Conservation (phyloP, 805 yeast species). For the Saccharomycopsis guyanensis region DNA sequence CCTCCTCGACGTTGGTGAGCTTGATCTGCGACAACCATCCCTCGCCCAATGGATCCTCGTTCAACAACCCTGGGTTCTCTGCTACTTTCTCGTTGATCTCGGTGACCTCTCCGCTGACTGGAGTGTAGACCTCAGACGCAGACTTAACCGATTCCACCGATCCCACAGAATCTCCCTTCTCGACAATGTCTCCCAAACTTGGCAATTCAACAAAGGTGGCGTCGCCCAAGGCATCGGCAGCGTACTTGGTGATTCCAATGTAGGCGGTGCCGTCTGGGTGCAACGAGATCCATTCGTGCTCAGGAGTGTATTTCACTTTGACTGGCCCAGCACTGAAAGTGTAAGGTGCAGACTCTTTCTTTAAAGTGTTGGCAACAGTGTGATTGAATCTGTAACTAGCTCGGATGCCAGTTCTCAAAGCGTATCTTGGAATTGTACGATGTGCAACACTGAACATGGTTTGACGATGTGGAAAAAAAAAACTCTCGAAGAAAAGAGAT, state of each 20-base stretch:
- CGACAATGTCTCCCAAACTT: constrained; percentile 53
- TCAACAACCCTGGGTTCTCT: constrained; percentile 68
- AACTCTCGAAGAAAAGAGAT: not conserved
- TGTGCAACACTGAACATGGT: constrained; percentile 10
- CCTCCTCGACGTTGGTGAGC: constrained; percentile 37
- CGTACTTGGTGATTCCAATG: constrained; percentile 89
- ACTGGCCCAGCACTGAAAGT: constrained; percentile 19
- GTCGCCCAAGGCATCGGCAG: constrained; percentile 95
- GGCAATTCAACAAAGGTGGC: constrained; percentile 92
- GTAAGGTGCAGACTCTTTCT: constrained; percentile 12
- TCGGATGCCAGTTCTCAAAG: constrained; percentile 3
- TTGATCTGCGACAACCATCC: constrained; percentile 88
- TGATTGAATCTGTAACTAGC: constrained; percentile 20
- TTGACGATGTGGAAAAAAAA: not conserved
- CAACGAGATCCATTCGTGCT: constrained; percentile 92
- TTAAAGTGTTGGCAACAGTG: constrained; percentile 12
- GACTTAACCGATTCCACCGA: constrained; percentile 93
- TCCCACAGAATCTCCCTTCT: constrained; percentile 77
- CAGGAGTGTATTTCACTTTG: constrained; percentile 62
- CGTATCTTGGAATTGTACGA: constrained; percentile 9
- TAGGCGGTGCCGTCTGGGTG: constrained; percentile 78
- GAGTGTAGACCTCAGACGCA: constrained; percentile 88
- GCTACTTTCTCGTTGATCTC: constrained; percentile 65
- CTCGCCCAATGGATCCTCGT: constrained; percentile 84
- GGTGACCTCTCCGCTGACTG: constrained; percentile 68